Evolutionary conservation across 805 yeast species (phyloP), one percentile per base, ranked within the genome.

Genomic region (Saturnispora gosingensis): DNA sequence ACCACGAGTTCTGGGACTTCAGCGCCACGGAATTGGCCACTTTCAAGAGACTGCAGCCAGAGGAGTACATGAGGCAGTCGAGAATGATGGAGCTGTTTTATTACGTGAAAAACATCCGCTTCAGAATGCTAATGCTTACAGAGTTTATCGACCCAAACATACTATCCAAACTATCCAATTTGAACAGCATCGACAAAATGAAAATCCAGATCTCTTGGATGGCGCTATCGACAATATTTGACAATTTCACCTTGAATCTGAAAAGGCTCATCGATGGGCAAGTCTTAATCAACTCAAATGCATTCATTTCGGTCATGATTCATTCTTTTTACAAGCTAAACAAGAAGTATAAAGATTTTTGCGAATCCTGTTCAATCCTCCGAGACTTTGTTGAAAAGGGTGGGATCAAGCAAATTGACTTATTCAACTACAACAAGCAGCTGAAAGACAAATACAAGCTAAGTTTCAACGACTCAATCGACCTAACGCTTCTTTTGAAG

Each of bases 161-260:
- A 9, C 15, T 49, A 13, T 44, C 52, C 2, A 49, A 49, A 27
- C 22, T 49, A 42, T 34, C 32, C 5, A 43, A 34, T 11, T 35
- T 44, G 16, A 43, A 36, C n/a, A 44, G 30, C 25, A n/a, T 27
- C 11, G 52, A 49, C 28, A 49, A 49, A 36, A 18, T 44, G 18
- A 49, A 49, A 30, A 49, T 49, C 32, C 52, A 49, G 27, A 49
- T 49, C 5, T 44, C 48, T 9, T 49, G 52, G 52, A 49, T 49
- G 52, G 52, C 52, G 2, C 32, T 49, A n/a, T 24, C 32, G 16
- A 49, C 52, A 1, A 49, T 49, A 10, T 49, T 49, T 44, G 52
- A 49, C 45, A 35, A 46, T 5, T 44, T 49, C 22, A 43, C 43
- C 13, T 10, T 44, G 10, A 49, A 49, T 30, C 22, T 49, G 18